These are phyloP conservation scores for Tetrastigma voinierianum DNA, from an alignment of 164 flowering plant species.

Conservation along the genomic window DNA sequence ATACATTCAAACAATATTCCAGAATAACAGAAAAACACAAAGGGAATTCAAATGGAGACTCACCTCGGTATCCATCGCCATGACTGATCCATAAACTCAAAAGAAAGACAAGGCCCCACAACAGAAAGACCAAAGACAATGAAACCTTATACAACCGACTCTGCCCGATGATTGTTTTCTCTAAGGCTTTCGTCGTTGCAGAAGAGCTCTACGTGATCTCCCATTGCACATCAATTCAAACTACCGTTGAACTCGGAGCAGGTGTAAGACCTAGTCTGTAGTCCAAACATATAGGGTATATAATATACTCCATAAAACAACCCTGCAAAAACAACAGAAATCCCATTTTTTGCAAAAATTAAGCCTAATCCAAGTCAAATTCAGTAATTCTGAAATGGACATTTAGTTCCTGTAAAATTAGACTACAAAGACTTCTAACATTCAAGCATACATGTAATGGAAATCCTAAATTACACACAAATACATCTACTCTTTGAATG, in stretches of 20 bases:
- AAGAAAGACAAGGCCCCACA: slow-evolving; percentile 78
- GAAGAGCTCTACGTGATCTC: slow-evolving; percentile 89
- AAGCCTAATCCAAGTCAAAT: slow-evolving; percentile 1
- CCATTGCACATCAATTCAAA: slow-evolving; percentile 81
- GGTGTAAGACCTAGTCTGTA: neutral
- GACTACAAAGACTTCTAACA: too few species aligned
- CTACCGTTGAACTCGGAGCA: slow-evolving; percentile 2
- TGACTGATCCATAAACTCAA: slow-evolving; percentile 71
- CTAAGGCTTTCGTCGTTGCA: slow-evolving; percentile 68
- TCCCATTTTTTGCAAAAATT: slow-evolving; percentile 2
- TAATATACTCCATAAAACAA: neutral
- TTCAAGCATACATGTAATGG: neutral
- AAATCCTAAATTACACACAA: neutral
- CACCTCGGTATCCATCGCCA: slow-evolving; percentile 60
- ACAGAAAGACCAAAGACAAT: slow-evolving; percentile 52
- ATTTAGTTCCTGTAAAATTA: too few species aligned
- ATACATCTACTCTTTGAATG: too few species aligned
- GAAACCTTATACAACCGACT: slow-evolving; percentile 57
- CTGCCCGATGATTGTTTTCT: slow-evolving; percentile 37
- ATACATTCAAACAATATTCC: too few species aligned
- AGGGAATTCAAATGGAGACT: neutral
- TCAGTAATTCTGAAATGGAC: neutral
- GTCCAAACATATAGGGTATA: neutral
- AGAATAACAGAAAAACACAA: neutral
- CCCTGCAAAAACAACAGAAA: neutral